Evolutionary conservation across 257 asterid species (phyloP).

Genomic region (Dorcoceras hygrometricum): DNA sequence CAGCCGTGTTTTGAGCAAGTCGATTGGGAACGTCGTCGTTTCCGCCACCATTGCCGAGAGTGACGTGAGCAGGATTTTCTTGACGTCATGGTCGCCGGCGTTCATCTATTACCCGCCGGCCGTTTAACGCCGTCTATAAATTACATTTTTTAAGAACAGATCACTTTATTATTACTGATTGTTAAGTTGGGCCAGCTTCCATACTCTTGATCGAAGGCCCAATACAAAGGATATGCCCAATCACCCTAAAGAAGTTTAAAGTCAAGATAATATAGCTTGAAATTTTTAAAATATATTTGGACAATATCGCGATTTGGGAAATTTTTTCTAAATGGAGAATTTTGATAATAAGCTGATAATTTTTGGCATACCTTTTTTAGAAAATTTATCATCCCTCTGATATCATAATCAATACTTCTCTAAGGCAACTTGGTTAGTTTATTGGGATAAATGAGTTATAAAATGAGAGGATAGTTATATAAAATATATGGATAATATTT

Average conservation of each 20-base stretch:
- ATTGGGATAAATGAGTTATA: too few relatives aligned
- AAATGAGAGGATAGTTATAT: too few relatives aligned
- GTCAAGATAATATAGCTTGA: too few relatives aligned
- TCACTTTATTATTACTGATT: background rate
- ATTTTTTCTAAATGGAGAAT: too few relatives aligned
- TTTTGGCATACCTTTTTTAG: too few relatives aligned
- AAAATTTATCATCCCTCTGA: too few relatives aligned
- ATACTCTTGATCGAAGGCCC: background rate
- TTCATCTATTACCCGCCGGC: constrained; percentile 20
- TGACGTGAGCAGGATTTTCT: constrained; percentile 58
- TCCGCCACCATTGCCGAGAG: constrained; percentile 74
- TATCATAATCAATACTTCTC: too few relatives aligned
- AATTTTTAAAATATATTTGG: too few relatives aligned
- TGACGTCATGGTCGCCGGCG: constrained; percentile 24
- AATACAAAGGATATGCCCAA: background rate
- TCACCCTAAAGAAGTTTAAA: background rate
- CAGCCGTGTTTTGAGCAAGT: constrained; percentile 73
- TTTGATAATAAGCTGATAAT: too few relatives aligned
- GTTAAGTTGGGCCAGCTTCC: background rate
- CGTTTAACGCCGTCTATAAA: constrained; percentile 1
- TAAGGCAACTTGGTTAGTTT: too few relatives aligned
- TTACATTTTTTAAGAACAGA: background rate
- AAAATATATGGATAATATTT: too few relatives aligned
- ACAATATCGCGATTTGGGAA: too few relatives aligned
- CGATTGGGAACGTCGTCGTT: constrained; percentile 82